Evolutionary conservation across 208 protist genomes (phyloP), one percentile per base, ranked within the genome.

Genomic region (Leishmania gerbilli): DNA sequence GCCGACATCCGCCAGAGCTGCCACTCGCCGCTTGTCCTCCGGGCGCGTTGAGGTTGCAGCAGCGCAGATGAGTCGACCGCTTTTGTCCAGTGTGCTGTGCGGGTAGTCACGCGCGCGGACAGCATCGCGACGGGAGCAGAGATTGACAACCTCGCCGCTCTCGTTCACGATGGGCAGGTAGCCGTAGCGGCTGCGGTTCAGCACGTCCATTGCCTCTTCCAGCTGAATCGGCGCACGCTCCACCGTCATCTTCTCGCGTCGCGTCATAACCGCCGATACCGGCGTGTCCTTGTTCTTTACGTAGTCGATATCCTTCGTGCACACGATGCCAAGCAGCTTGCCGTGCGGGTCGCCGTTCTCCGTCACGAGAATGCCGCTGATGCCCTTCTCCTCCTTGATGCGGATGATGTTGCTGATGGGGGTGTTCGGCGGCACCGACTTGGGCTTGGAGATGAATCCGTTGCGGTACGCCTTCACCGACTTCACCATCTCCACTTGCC

Each of bases 121-220:
- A 47, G 94, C 92, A 82, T 98, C 93, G 76, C 93, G 93, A 74
- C 94, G 90, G 55, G 94, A 97, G 87, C 94, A 97, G 45, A 99
- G 91, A 64, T 96, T 97, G 34, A 98, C 89, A 15, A 99, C 95
- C 53, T 98, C 89, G 78, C 91, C 95, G 1, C 90, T 76, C 53
- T 98, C 93, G 87, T 99, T 98, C 40, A 99, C 88, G 34, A 99
- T 97, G 21, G 99, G 99, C 37, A 99, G 92, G 90, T 99, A 99
- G 31, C 97, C 97, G 83, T 96, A 97, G 76, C 90, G 95, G 87
- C 90, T 98, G 77, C 91, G 89, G 90, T 98, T 98, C 34, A 99
- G 87, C 45, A 99, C 96, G 37, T 96, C 86, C 89, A 99, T 97
- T n/a, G 98, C 98, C 87, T 99, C 93, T 71, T 98, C 96, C 47